These are phyloP conservation scores for Meyerozyma guilliermondii DNA, from an alignment of 1,139 yeast genomes.

Conservation along the genomic window DNA sequence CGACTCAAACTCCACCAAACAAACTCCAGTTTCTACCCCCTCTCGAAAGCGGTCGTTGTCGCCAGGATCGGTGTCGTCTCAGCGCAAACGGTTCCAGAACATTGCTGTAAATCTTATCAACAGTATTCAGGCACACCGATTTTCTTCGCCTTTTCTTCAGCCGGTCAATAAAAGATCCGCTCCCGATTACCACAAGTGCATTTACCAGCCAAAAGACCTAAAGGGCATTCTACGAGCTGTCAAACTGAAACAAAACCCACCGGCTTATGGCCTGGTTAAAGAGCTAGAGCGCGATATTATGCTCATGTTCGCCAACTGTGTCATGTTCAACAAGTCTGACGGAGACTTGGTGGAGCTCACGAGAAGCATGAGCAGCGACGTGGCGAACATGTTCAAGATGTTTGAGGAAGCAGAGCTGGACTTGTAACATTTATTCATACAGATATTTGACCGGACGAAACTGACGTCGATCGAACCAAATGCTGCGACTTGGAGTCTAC, in stretches of 20 bases:
- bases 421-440: neutral
- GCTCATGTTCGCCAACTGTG: slow-evolving; percentile 78
- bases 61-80: slow-evolving; percentile 20
- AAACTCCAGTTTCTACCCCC: neutral
- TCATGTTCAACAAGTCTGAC: slow-evolving; percentile 71
- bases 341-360: slow-evolving; percentile 62
- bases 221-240: slow-evolving; percentile 56
- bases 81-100: slow-evolving; percentile 47
- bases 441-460: neutral
- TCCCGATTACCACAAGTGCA: slow-evolving; percentile 59
- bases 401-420: slow-evolving; percentile 33
- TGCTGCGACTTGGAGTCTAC: neutral
- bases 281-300: slow-evolving; percentile 66
- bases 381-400: slow-evolving; percentile 44
- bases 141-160: slow-evolving; percentile 67
- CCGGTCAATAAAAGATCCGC: slow-evolving; percentile 69
- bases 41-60: slow-evolving; percentile 21
- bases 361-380: slow-evolving; percentile 61
- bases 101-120: slow-evolving; percentile 56
- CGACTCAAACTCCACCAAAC: neutral
- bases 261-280: slow-evolving; percentile 48
- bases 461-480: neutral
- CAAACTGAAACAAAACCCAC: slow-evolving; percentile 38
- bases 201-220: slow-evolving; percentile 63
- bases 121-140: slow-evolving; percentile 65